These are phyloP conservation scores for Jacaranda copaia DNA, from an alignment of 257 asterid genomes.

Conservation along the genomic window DNA sequence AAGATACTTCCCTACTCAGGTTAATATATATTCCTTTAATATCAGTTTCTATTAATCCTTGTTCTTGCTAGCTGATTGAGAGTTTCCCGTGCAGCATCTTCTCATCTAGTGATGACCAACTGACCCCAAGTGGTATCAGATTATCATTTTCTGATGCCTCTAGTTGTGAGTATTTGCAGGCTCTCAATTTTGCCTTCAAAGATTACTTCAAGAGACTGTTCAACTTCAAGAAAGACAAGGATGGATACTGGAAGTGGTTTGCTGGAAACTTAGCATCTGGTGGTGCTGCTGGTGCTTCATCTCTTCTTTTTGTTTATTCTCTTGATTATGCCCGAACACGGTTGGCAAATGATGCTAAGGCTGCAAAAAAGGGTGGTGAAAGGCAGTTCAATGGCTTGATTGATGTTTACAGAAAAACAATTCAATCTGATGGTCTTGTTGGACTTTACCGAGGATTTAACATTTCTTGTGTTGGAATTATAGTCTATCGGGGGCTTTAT, in stretches of 20 bases:
- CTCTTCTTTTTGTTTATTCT: conserved; percentile 69
- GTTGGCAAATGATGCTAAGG: conserved; percentile 73
- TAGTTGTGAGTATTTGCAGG: conserved; percentile 52
- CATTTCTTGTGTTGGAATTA: conserved; percentile 76
- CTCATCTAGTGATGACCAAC: conserved; percentile 19
- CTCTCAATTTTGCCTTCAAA: conserved; percentile 82
- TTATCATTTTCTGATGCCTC: conserved; percentile 27
- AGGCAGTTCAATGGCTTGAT: conserved; percentile 80
- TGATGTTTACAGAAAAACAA: conserved; percentile 77
- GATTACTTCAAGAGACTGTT: conserved; percentile 78
- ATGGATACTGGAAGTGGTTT: conserved; percentile 86
- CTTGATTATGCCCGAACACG: conserved; percentile 83
- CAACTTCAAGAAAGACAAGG: conserved; percentile 72
- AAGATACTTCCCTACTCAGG: conserved; percentile 92
- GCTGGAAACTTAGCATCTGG: conserved; percentile 82
- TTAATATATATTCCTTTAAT: conserved; percentile 27
- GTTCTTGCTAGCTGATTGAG: not conserved
- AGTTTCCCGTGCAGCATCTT: not conserved
- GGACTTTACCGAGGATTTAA: conserved; percentile 87
- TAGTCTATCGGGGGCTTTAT: conserved; percentile 84
- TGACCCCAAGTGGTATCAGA: not conserved
- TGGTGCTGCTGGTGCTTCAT: conserved; percentile 80
- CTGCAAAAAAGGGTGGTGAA: conserved; percentile 76
- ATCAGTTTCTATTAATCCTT: not conserved
- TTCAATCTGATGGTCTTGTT: conserved; percentile 63